phyloP scores from a whole-genome alignment of 441 rosid species.

The Gossypium gossypioides region DNA sequence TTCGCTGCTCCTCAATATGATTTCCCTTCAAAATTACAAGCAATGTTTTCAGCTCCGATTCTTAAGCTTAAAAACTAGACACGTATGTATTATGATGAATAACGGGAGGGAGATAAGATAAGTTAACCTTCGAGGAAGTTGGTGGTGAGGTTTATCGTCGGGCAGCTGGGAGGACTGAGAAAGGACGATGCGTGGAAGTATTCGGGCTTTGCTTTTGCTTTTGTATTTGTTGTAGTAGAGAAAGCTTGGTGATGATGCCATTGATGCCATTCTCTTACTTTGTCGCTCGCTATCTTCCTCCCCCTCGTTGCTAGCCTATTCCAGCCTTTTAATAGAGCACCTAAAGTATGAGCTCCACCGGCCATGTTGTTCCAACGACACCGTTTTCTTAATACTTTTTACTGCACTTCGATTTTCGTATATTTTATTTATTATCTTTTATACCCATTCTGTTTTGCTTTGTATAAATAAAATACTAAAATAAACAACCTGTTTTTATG shows the following conservation, averaged over 20 bases:
- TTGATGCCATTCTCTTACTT: constrained; percentile 40
- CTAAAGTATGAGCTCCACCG: not conserved
- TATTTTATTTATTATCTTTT: too few relatives aligned
- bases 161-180: constrained; percentile 27
- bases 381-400: not conserved
- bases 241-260: constrained; percentile 39
- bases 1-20: constrained; percentile 79
- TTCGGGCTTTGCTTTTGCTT: not conserved
- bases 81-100: not conserved
- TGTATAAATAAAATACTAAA: too few relatives aligned
- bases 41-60: not conserved
- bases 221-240: constrained; percentile 10
- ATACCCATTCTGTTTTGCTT: too few relatives aligned
- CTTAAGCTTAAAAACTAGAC: not conserved
- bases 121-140: constrained; percentile 46
- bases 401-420: too few relatives aligned
- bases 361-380: not conserved
- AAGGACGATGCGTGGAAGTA: constrained; percentile 22
- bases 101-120: not conserved
- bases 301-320: not conserved
- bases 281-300: not conserved
- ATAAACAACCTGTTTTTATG: too few relatives aligned
- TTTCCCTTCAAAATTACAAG: constrained; percentile 37
- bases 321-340: not conserved
- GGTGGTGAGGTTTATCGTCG: constrained; percentile 24